phyloP scores from a whole-genome alignment of 768 basidiomycete species.

The Cubamyces lactineus region DNA sequence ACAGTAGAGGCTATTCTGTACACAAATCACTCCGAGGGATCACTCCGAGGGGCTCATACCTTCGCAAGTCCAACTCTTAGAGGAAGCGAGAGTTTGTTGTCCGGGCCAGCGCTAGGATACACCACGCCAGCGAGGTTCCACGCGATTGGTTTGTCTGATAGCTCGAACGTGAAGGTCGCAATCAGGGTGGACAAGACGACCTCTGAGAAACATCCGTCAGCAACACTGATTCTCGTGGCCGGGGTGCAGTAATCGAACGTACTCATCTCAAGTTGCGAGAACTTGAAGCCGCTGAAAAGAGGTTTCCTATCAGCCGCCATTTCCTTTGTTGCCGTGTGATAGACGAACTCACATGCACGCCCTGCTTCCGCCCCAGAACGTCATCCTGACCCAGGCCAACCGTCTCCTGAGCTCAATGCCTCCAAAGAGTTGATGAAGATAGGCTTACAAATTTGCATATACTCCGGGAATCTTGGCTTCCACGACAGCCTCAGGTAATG shows the following conservation, averaged over 20 bases:
- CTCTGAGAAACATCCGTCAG: conserved; percentile 24
- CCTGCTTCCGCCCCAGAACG: conserved; percentile 34
- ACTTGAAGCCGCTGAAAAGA: conserved; percentile 28
- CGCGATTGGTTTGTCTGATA: conserved; percentile 27
- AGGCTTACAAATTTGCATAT: conserved; percentile 24
- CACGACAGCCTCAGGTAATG: conserved; percentile 12
- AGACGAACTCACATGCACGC: conserved; percentile 32
- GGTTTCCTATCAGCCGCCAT: no score
- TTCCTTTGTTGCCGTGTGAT: no score
- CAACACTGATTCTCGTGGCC: no score
- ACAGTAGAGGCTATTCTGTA: no score
- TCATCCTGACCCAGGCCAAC: conserved; percentile 27
- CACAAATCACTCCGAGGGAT: neutral
- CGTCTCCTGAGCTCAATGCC: neutral
- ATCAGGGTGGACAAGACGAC: conserved; percentile 34
- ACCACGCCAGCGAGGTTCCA: conserved; percentile 35
- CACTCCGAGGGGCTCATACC: neutral
- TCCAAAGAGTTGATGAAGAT: neutral
- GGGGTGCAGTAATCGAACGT: no score
- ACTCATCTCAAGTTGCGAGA: conserved; percentile 30
- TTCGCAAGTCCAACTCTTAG: conserved; percentile 24
- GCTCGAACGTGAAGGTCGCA: conserved; percentile 33
- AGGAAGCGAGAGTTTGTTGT: conserved; percentile 25
- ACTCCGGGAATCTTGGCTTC: conserved; percentile 26
- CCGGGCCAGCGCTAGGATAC: conserved; percentile 28